These are phyloP conservation scores for Cordyceps pruinosa DNA, from an alignment of 2,329 filamentous ascomycete species.

Conservation along the genomic window DNA sequence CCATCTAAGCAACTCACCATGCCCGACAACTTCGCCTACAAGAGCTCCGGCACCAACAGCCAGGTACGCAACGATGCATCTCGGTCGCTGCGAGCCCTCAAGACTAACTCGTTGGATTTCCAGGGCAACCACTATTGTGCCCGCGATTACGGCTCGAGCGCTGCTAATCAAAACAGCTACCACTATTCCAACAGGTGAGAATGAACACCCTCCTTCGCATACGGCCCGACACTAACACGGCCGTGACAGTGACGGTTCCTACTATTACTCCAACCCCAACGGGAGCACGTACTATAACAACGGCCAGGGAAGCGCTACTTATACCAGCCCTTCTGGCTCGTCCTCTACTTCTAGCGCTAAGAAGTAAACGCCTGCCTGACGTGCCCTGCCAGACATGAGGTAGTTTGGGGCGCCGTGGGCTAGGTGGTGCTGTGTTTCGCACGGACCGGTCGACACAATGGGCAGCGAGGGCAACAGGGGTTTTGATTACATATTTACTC, in stretches of 20 bases:
- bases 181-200: constrained; percentile 60
- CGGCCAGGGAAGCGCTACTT: constrained; percentile 50
- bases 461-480: background rate
- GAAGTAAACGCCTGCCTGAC: background rate
- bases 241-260: constrained; percentile 51
- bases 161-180: constrained; percentile 52
- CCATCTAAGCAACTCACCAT: background rate
- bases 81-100: background rate
- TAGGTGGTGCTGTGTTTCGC: background rate
- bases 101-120: background rate
- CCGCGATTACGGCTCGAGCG: constrained; percentile 54
- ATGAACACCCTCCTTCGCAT: background rate
- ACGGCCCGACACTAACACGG: background rate
- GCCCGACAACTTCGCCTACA: constrained; percentile 32
- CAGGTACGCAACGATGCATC: constrained; percentile 39
- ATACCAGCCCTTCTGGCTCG: constrained; percentile 48
- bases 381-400: background rate
- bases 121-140: constrained; percentile 64
- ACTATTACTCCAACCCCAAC: constrained; percentile 66
- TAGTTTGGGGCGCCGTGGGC: background rate
- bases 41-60: constrained; percentile 54
- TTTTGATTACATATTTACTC: background rate
- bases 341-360: constrained; percentile 24
- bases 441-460: too few relatives aligned
- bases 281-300: constrained; percentile 63